phyloP scores from a whole-genome alignment of 2,329 filamentous ascomycete genomes.

The Neopestalotiopsis sp. region DNA sequence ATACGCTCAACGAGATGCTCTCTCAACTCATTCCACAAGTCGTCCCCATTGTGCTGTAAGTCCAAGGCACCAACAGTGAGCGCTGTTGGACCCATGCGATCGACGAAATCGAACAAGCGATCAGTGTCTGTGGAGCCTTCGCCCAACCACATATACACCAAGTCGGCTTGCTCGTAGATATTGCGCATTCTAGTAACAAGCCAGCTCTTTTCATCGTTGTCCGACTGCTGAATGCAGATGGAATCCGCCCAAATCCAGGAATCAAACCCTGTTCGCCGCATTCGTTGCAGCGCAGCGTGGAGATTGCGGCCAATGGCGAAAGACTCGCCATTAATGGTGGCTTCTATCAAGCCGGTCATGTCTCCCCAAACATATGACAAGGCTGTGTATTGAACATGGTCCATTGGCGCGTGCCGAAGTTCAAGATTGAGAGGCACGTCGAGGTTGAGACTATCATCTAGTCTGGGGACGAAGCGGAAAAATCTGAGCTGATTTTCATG shows the following conservation, averaged over 20 bases:
- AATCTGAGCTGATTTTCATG: not conserved
- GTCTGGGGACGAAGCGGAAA: not conserved
- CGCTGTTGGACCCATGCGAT: not conserved
- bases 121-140: not conserved
- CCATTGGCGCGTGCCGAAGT: not conserved
- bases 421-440: not conserved
- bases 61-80: not conserved
- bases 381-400: not conserved
- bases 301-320: not conserved
- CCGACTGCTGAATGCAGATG: not conserved
- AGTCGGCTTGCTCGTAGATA: not conserved
- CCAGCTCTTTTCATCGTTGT: not conserved
- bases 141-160: not conserved
- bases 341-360: not conserved
- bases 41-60: not conserved
- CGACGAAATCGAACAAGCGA: not conserved
- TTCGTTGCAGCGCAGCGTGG: not conserved
- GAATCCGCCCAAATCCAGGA: not conserved
- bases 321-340: not conserved
- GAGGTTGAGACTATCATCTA: not conserved
- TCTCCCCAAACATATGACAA: not conserved
- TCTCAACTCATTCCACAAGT: not conserved
- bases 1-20: not conserved
- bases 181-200: not conserved
- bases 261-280: not conserved